These are phyloP conservation scores for Russula olivacea DNA, from an alignment of 768 basidiomycete species.

Conservation along the genomic window DNA sequence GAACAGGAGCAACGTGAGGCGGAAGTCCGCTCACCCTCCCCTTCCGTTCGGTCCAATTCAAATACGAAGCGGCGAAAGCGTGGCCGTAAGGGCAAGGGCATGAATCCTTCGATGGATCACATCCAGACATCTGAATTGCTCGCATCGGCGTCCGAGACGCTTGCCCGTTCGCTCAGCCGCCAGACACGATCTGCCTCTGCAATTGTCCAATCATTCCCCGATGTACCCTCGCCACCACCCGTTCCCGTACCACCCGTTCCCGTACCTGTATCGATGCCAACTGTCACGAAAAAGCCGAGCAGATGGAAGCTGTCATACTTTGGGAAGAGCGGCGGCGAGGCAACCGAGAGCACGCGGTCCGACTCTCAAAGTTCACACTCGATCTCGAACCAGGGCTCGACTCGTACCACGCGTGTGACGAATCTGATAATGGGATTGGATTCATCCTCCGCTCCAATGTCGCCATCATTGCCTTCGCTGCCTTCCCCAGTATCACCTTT, in stretches of 20 bases:
- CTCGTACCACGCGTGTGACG: slow-evolving; percentile 73
- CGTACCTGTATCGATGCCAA: slow-evolving; percentile 27
- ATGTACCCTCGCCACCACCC: slow-evolving; percentile 35
- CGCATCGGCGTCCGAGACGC: slow-evolving; percentile 71
- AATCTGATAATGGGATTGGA: slow-evolving; percentile 67
- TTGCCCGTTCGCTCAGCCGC: slow-evolving; percentile 79
- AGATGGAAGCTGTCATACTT: slow-evolving; percentile 74
- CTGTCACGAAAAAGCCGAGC: slow-evolving; percentile 65
- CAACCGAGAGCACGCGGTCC: not conserved
- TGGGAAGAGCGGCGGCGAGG: slow-evolving; percentile 44
- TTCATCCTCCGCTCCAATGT: slow-evolving; percentile 34
- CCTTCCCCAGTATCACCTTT: not conserved
- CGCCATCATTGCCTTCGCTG: slow-evolving; percentile 2
- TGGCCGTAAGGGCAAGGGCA: slow-evolving; percentile 78
- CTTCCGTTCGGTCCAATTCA: slow-evolving; percentile 36
- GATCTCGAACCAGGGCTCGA: slow-evolving; percentile 31
- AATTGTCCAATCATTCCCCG: slow-evolving; percentile 23
- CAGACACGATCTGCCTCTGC: slow-evolving; percentile 32
- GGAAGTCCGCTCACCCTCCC: slow-evolving; percentile 8
- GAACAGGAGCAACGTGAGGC: not conserved
- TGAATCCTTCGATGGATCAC: slow-evolving; percentile 30
- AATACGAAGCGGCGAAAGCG: slow-evolving; percentile 80
- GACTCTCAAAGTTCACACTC: slow-evolving; percentile 13
- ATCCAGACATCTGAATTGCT: slow-evolving; percentile 64
- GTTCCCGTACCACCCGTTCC: slow-evolving; percentile 39